These are phyloP conservation scores for Striga hermonthica DNA, from an alignment of 305 asterid species.

Conservation along the genomic window DNA sequence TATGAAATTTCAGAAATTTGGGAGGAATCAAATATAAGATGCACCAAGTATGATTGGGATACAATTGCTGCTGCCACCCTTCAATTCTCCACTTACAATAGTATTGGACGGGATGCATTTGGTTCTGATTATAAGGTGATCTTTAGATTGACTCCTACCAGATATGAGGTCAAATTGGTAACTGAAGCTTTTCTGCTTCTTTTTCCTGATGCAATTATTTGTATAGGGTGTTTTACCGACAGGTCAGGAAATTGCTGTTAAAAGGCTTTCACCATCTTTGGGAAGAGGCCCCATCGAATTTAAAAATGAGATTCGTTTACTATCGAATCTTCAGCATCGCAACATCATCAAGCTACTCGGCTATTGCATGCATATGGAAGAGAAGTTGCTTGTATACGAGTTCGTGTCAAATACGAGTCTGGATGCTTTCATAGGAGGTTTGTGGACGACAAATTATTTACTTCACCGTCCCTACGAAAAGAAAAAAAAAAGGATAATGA, in stretches of 20 bases:
- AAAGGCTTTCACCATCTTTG: conserved; percentile 14
- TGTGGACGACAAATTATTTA: background rate
- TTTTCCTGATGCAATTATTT: background rate
- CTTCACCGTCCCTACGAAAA: background rate
- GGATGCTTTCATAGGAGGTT: conserved; percentile 12
- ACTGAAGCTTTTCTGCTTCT: background rate
- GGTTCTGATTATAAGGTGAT: conserved; percentile 36
- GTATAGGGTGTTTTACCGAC: conserved; percentile 25
- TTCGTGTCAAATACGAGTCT: conserved; percentile 8
- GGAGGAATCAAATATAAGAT: conserved; percentile 23
- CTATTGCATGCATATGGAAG: conserved; percentile 17
- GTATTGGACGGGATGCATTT: conserved; percentile 27
- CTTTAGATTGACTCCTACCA: background rate
- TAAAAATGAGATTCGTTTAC: conserved; percentile 9
- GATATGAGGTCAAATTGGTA: conserved; percentile 3
- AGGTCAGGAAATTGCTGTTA: conserved; percentile 27
- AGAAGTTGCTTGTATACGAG: conserved; percentile 20
- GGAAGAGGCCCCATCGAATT: background rate
- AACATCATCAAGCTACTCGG: conserved; percentile 31
- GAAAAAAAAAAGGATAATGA: background rate
- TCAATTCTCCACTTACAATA: conserved; percentile 27
- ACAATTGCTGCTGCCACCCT: conserved; percentile 34
- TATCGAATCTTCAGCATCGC: conserved; percentile 19
- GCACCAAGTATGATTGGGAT: conserved; percentile 24
- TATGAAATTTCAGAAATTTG: conserved; percentile 26